Evolutionary conservation across 495 filamentous ascomycete genomes (phyloP).

Genomic region (Penicillium simplicissimum): DNA sequence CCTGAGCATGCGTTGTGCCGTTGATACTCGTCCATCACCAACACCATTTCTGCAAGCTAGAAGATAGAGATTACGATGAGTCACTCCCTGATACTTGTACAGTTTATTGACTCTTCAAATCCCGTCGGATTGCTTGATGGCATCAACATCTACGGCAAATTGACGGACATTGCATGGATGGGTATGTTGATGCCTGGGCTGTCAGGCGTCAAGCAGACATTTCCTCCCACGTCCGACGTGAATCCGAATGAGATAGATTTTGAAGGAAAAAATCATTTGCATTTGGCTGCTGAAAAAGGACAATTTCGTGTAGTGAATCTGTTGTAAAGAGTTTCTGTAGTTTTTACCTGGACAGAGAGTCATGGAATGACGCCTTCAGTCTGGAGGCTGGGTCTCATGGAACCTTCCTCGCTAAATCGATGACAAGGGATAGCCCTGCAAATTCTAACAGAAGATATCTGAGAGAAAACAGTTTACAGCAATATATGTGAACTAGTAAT

Average conservation of each 20-base stretch:
- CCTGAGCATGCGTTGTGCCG: background rate
- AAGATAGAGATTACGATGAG: too few relatives aligned
- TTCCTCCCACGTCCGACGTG: background rate
- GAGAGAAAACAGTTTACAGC: too few relatives aligned
- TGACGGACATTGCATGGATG: background rate
- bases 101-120: too few relatives aligned
- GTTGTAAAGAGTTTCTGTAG: background rate
- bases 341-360: too few relatives aligned
- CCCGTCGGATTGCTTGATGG: background rate
- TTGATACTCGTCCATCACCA: background rate
- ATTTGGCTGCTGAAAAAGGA: background rate
- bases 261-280: background rate
- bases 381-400: too few relatives aligned
- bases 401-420: too few relatives aligned
- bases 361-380: too few relatives aligned
- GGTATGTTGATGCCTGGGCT: background rate
- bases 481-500: too few relatives aligned
- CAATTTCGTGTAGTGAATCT: background rate
- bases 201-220: background rate
- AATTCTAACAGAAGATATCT: too few relatives aligned
- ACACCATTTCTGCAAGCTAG: background rate
- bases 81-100: too few relatives aligned
- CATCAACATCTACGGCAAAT: background rate
- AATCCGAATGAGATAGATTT: too few relatives aligned
- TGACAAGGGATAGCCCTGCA: too few relatives aligned